Base-by-base conservation (phyloP, 139 green algal genomes). In the Spirogloea muscicola region DNA sequence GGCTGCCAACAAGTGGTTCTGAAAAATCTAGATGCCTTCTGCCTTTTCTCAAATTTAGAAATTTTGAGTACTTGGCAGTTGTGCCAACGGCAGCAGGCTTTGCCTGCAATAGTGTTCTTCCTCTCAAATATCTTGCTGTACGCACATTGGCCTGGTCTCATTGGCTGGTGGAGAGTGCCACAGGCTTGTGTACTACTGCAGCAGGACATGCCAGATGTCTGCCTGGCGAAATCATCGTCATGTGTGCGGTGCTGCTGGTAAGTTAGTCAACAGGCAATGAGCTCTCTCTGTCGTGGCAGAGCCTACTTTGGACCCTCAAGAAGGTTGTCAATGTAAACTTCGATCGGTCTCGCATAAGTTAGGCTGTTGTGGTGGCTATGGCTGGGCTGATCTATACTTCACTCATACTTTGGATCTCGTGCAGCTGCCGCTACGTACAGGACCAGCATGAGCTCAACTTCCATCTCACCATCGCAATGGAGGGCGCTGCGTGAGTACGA, bases 161-260 rank as follows among this genome's bases (percentile, higher is more conserved):
- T 57, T n/a, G 25, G n/a, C n/a, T 10, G n/a, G 21, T 57, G n/a
- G n/a, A n/a, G n/a, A 57, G 48, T n/a, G 27, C 49, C 49, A 37
- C 67, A 76, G 67, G 49, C 42, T 76, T 31, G 67, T 76, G 13
- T 76, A 76, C 40, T 76, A 76, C 33, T 76, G 67, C 49, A 38
- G 67, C 67, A 33, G 67, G 41, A 3, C 46, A 16, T 76, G 67
- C 29, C 67, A 76, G 58, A 76, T 76, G 67, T 49, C 65, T 41
- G 67, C 67, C 31, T 76, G 67, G 67, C 46, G 67, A 21, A 76
- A 76, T 31, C 67, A 76, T 33, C 55, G 67, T 16, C 67, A 76
- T 59, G 67, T 76, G 6, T 76, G 67, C 25, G 67, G 67, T 9
- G 67, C 67, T 1, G 67, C 67, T n/a, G n/a, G n/a, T n/a, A n/a